Percentiles rank a stretch among this genome's conserved stretches.
Evolutionary conservation across 345 rosid genomes (phyloP).

Genomic region (Geranium rotundifolium): DNA sequence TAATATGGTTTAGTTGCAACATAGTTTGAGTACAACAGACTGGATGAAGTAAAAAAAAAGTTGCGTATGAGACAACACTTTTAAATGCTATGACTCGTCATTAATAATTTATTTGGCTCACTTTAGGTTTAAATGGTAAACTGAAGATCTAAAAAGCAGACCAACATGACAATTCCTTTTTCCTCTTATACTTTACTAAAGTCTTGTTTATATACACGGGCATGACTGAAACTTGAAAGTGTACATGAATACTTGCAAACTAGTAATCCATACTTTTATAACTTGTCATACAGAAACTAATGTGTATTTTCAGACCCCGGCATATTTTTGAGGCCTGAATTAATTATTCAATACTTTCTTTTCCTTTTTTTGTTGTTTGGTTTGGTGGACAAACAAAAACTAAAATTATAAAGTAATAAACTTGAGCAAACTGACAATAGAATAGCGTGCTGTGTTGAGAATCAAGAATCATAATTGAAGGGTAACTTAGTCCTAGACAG

Average conservation of each 20-base stretch:
- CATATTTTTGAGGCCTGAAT: neutral
- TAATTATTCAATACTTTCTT: neutral
- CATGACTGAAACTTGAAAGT: too few relatives aligned
- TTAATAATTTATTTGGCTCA: neutral
- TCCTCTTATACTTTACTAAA: too few relatives aligned
- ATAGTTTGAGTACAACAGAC: neutral
- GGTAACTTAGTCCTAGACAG: neutral
- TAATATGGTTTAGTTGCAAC: neutral
- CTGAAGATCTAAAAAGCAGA: neutral
- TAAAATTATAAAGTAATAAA: neutral
- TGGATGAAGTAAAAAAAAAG: neutral
- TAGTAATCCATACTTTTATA: neutral
- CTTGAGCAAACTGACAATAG: constrained; percentile 2
- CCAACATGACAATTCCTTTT: neutral
- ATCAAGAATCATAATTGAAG: neutral
- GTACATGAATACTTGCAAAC: neutral
- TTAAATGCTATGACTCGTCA: too few relatives aligned
- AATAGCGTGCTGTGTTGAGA: neutral
- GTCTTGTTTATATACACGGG: too few relatives aligned
- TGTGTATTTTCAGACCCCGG: neutral
- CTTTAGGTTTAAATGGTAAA: neutral
- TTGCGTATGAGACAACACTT: too few relatives aligned
- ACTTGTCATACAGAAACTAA: neutral
- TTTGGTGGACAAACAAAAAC: neutral
- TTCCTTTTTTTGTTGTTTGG: neutral